phyloP scores from a whole-genome alignment of 177 flowering plant species.

The Tripterygium wilfordii region DNA sequence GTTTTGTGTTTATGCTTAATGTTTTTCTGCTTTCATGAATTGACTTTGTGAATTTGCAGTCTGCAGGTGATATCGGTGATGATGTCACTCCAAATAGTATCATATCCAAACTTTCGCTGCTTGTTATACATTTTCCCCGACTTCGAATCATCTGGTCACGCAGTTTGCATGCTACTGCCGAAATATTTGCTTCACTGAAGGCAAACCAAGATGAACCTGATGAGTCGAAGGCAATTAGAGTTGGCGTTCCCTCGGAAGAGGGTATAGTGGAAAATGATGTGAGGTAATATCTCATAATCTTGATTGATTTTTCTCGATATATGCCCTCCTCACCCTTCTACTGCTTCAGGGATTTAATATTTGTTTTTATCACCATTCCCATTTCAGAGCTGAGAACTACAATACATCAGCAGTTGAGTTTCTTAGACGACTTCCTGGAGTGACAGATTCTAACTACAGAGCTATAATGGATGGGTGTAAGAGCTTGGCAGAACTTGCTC shows the following conservation, averaged over 20 bases:
- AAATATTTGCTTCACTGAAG: slow-evolving; percentile 86
- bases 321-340: too few species aligned
- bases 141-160: slow-evolving; percentile 96
- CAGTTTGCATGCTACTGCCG: slow-evolving; percentile 95
- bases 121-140: slow-evolving; percentile 92
- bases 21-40: neutral
- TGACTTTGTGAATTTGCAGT: slow-evolving; percentile 43
- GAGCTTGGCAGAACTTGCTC: slow-evolving; percentile 83
- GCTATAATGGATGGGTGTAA: slow-evolving; percentile 82
- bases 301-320: too few species aligned
- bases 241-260: slow-evolving; percentile 91
- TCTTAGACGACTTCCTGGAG: slow-evolving; percentile 91
- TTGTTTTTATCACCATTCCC: too few species aligned
- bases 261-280: slow-evolving; percentile 88
- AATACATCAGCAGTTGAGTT: slow-evolving; percentile 93
- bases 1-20: neutral
- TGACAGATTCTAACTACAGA: slow-evolving; percentile 88
- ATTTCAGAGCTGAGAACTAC: slow-evolving; percentile 86
- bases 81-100: slow-evolving; percentile 87
- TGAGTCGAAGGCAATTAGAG: slow-evolving; percentile 72
- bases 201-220: slow-evolving; percentile 99
- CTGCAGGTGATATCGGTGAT: slow-evolving; percentile 92
- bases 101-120: slow-evolving; percentile 88
- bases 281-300: slow-evolving; percentile 45
- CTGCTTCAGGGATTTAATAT: too few species aligned